Evolutionary conservation across 2,329 filamentous ascomycete species (phyloP), one percentile per base, ranked within the genome.

Genomic region (Raffaelea arxii): DNA sequence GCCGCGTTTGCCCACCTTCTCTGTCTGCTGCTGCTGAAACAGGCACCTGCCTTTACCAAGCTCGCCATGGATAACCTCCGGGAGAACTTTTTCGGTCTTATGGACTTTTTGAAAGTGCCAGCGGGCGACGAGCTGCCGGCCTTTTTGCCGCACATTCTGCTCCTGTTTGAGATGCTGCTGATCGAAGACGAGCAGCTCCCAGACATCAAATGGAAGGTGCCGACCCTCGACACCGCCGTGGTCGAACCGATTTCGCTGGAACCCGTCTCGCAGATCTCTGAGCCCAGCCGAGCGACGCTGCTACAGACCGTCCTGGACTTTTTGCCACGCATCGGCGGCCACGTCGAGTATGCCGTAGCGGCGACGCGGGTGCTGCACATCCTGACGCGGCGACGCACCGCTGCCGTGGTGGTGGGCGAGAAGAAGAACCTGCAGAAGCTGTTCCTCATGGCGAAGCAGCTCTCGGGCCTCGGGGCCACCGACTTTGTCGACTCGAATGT

Each of bases 361-460:
- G 78, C 94, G 12, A 75, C 86, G 41, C 80, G 92, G 36, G 80
- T 95, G 12, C 68, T 98, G 27, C 86, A 94, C 25, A 89, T 96
- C 51, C 70, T 98, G 25, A 96, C 92, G 1, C 80, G 94, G 21
- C 78, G 80, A 49, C 82, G 88, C 43, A 71, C 78, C 14, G 73
- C 94, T 51, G 90, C 92, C 2, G 76, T 80, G 53, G 71, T 76
- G 39, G 74, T 97, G 41, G 86, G 87, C 5, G 85, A 95, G 60
- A 95, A 89, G 68, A 85, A 82, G 59, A 94, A 94, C 56, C 72
- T 98, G 42, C 86, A 92, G 59, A 78, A 88, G 24, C 71, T 98
- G 21, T 97, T 98, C 64, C 78, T 96, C 44, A 95, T 97, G 86
- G 81, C 91, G 48, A 94, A 94, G 62, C 91, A 97, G 62, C 77